Evolutionary conservation across 805 yeast species (phyloP).

Genomic region (Hanseniaspora nectarophila): DNA sequence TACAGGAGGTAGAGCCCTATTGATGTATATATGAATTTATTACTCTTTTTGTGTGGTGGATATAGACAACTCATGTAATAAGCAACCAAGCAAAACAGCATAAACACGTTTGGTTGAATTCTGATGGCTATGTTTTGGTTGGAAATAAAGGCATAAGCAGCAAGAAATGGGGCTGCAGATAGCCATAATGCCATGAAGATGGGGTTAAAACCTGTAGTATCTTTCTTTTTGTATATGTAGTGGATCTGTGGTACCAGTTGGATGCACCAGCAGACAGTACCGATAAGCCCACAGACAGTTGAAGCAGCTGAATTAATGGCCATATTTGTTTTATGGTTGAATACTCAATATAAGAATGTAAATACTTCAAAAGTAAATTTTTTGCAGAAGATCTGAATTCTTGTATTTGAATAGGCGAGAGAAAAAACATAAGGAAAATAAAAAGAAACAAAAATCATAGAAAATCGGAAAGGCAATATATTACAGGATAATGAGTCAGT

Average conservation of each 20-base stretch:
- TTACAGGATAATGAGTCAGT: no score
- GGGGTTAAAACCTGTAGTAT: slow-evolving; percentile 80
- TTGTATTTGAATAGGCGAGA: no score
- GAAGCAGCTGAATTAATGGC: slow-evolving; percentile 36
- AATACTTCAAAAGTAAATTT: no score
- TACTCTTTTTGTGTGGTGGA: slow-evolving; percentile 48
- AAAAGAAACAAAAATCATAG: no score
- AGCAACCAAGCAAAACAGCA: slow-evolving; percentile 52
- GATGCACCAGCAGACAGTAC: slow-evolving; percentile 86
- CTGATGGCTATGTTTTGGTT: slow-evolving; percentile 65
- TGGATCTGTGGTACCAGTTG: slow-evolving; percentile 80
- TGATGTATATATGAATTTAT: slow-evolving; percentile 19
- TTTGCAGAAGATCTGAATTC: no score
- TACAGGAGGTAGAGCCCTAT: slow-evolving; percentile 25
- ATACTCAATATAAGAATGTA: no score
- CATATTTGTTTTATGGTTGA: no score
- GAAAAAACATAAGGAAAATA: no score
- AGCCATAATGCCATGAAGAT: slow-evolving; percentile 84
- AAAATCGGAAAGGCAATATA: no score
- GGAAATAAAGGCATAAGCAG: slow-evolving; percentile 65
- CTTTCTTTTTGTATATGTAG: slow-evolving; percentile 59
- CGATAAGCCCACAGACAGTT: slow-evolving; percentile 72
- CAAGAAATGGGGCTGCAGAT: slow-evolving; percentile 65
- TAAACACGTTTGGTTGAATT: slow-evolving; percentile 79
- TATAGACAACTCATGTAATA: slow-evolving; percentile 59